A percentile compares a stretch with the other conserved stretches of the same genome.
phyloP scores from a whole-genome alignment of 176 grass and related monocot species.

The Eragrostis curvula region DNA sequence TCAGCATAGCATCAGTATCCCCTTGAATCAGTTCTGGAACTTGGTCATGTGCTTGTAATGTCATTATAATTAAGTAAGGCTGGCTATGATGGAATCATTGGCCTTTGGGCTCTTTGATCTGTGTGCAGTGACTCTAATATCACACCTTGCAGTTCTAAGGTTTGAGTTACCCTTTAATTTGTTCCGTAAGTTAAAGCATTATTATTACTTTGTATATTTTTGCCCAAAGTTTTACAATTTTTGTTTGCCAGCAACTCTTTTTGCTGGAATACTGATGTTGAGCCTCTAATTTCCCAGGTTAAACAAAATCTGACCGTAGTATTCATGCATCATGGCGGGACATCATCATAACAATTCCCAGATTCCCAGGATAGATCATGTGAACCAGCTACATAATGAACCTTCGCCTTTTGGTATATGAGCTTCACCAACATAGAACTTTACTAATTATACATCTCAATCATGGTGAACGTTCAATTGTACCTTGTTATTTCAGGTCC shows the following conservation, averaged over 20 bases:
- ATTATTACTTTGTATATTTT: slow-evolving; percentile 10
- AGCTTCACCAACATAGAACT: slow-evolving; percentile 10
- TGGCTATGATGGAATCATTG: slow-evolving; percentile 32
- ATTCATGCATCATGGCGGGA: slow-evolving; percentile 50
- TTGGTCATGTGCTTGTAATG: slow-evolving; percentile 2
- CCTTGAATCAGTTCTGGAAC: neutral
- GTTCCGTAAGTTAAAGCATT: slow-evolving; percentile 2
- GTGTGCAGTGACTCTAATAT: slow-evolving; percentile 12
- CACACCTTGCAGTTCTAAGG: slow-evolving; percentile 34
- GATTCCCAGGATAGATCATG: slow-evolving; percentile 45
- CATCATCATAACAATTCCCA: slow-evolving; percentile 54
- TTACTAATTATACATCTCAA: slow-evolving; percentile 14
- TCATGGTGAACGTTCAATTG: slow-evolving; percentile 14
- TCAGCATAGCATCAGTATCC: slow-evolving; percentile 1
- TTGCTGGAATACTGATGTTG: slow-evolving; percentile 30
- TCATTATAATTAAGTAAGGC: slow-evolving; percentile 39
- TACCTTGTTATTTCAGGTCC: slow-evolving; percentile 49
- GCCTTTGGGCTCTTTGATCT: slow-evolving; percentile 28
- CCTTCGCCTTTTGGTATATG: slow-evolving; percentile 50
- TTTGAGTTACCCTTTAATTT: slow-evolving; percentile 40
- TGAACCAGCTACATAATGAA: slow-evolving; percentile 49
- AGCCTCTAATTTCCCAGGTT: slow-evolving; percentile 37
- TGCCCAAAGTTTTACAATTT: neutral
- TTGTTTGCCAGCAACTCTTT: slow-evolving; percentile 21
- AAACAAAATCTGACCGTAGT: slow-evolving; percentile 23